Conservation (phyloP, 2,329 filamentous ascomycete genomes). For the Hortaea werneckii region DNA sequence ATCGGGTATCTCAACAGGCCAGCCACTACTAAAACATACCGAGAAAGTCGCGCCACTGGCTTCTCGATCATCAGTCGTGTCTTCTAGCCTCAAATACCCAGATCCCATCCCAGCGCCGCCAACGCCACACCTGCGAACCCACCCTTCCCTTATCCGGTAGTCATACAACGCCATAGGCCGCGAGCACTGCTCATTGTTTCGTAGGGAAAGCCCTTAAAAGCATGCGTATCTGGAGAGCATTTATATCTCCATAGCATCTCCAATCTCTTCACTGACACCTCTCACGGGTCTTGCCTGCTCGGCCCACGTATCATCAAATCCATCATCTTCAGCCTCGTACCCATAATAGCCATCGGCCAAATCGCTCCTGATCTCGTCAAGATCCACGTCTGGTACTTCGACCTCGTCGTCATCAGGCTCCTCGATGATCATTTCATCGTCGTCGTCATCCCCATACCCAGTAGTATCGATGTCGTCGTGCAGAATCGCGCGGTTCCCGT, state of each 20-base stretch:
- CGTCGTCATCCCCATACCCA: constrained; percentile 23
- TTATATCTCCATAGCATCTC: constrained; percentile 24
- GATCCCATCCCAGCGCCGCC: no score
- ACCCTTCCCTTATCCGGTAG: no score
- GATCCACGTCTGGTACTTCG: constrained; percentile 24
- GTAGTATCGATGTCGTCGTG: constrained; percentile 7
- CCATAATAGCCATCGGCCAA: constrained; percentile 22
- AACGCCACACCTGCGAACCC: no score
- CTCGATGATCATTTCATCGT: constrained; percentile 18
- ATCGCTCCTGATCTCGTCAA: constrained; percentile 25
- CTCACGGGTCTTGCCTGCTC: constrained; percentile 9
- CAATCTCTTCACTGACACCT: constrained; percentile 23
- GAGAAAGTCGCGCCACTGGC: no score
- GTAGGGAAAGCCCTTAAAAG: no score
- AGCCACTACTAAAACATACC: no score
- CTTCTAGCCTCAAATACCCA: no score
- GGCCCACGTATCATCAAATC: not conserved
- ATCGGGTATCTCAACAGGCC: no score
- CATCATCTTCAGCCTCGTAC: constrained; percentile 15
- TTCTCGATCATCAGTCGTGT: no score
- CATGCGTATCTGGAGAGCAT: not conserved
- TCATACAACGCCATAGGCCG: no score
- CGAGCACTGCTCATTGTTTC: no score
- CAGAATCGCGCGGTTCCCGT: constrained; percentile 37
- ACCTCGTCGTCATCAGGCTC: constrained; percentile 22